Evolutionary conservation across 1,284 basidiomycete species (phyloP).

Genomic region (Malassezia obtusa): DNA sequence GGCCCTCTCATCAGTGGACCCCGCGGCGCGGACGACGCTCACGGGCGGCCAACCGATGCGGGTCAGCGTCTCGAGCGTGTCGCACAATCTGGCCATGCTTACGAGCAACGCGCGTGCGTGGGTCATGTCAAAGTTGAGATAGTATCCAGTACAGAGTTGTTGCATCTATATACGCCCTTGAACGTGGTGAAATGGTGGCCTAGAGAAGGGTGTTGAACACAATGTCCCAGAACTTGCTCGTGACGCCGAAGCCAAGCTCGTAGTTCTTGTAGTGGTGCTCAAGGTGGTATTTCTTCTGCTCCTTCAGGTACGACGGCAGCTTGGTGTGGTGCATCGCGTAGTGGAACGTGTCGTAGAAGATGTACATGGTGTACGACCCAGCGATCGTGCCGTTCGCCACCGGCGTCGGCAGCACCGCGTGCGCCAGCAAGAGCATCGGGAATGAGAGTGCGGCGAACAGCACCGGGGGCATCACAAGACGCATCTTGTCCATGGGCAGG

Average conservation of each 20-base stretch:
- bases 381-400: slow-evolving; percentile 88
- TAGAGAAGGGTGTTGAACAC: slow-evolving; percentile 65
- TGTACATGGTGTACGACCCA: slow-evolving; percentile 84
- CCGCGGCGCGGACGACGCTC: not conserved
- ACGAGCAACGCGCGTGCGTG: slow-evolving; percentile 8
- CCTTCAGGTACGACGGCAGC: slow-evolving; percentile 72
- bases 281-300: slow-evolving; percentile 95
- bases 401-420: slow-evolving; percentile 67
- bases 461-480: slow-evolving; percentile 92
- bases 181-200: too few species aligned
- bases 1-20: not conserved
- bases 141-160: not conserved
- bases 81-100: slow-evolving; percentile 12
- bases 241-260: slow-evolving; percentile 96
- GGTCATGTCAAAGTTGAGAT: not conserved
- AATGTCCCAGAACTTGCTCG: slow-evolving; percentile 85
- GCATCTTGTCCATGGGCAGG: slow-evolving; percentile 73
- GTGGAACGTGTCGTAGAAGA: slow-evolving; percentile 51
- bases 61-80: not conserved
- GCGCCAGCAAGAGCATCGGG: slow-evolving; percentile 80
- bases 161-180: too few species aligned
- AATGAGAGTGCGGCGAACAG: slow-evolving; percentile 69
- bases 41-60: slow-evolving; percentile 8
- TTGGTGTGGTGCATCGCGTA: slow-evolving; percentile 47
- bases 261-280: slow-evolving; percentile 86